Evolutionary conservation across 2,329 filamentous ascomycete species (phyloP).

Genomic region (Fusarium pininemorale): DNA sequence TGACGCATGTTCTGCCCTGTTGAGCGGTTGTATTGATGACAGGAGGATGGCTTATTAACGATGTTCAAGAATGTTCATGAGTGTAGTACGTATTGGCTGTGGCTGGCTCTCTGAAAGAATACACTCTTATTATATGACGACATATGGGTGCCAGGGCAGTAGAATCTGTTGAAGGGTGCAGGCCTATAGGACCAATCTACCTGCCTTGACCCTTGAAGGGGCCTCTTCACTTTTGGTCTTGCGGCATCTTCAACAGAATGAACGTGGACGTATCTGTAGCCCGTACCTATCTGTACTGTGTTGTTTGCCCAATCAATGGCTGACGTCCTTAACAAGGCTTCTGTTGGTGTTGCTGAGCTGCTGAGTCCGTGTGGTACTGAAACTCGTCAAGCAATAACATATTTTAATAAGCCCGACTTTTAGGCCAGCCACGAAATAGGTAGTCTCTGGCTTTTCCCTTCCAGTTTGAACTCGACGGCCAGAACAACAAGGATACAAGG

Average conservation of each 20-base stretch:
- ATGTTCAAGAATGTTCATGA: not conserved
- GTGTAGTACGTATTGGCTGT: not conserved
- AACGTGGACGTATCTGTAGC: not conserved
- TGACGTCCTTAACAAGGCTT: not conserved
- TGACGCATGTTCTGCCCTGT: slow-evolving; percentile 28
- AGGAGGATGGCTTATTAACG: not conserved
- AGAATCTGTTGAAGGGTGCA: not conserved
- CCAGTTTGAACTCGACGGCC: not conserved
- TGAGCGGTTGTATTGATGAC: slow-evolving; percentile 1
- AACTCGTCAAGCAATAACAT: not conserved
- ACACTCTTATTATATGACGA: not conserved
- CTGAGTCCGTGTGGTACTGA: too few relatives aligned
- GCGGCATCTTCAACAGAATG: not conserved
- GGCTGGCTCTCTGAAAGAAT: not conserved
- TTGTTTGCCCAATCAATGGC: not conserved
- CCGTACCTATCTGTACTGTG: not conserved
- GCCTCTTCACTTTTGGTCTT: too few relatives aligned
- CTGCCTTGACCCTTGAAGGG: too few relatives aligned
- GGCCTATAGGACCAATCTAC: too few relatives aligned
- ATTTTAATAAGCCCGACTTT: not conserved
- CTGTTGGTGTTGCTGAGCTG: not conserved
- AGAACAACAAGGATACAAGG: not conserved
- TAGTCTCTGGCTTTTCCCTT: not conserved
- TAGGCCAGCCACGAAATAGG: not conserved
- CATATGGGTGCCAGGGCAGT: not conserved